Evolutionary conservation across 768 basidiomycete species (phyloP).

Genomic region (Zangia roseola): DNA sequence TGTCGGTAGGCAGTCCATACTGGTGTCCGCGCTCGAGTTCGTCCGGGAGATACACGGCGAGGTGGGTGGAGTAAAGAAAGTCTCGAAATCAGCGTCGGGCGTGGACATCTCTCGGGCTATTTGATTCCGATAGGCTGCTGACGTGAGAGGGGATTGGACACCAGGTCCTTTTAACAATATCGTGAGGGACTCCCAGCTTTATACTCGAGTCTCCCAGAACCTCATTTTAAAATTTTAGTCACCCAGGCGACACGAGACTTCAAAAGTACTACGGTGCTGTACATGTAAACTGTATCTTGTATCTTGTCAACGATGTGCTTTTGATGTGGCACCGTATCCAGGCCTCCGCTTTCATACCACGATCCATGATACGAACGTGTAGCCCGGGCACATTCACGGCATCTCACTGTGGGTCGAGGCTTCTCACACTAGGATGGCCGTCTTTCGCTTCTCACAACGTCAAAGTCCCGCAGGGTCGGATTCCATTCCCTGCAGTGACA

Average conservation of each 20-base stretch:
- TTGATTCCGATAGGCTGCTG: constrained; percentile 8
- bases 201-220: constrained; percentile 16
- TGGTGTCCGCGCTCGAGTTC: constrained; percentile 13
- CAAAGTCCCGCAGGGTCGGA: constrained; percentile 16
- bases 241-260: constrained; percentile 26
- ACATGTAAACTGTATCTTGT: constrained; percentile 11
- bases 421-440: constrained; percentile 24
- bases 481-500: constrained; percentile 22
- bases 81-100: constrained; percentile 35
- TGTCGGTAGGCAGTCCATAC: constrained; percentile 11
- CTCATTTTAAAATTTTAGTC: constrained; percentile 18
- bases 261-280: constrained; percentile 11
- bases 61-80: constrained; percentile 44
- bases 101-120: constrained; percentile 27
- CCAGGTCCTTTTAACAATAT: constrained; percentile 3
- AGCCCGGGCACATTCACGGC: constrained; percentile 2
- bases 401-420: constrained; percentile 1
- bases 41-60: constrained; percentile 34
- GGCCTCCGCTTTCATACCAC: constrained; percentile 19
- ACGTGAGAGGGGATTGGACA: constrained; percentile 1
- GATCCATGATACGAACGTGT: constrained; percentile 17
- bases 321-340: constrained; percentile 22
- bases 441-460: constrained; percentile 18
- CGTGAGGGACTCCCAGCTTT: constrained; percentile 13
- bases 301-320: constrained; percentile 11